A percentile compares a stretch with the other conserved stretches of the same genome.
These are phyloP conservation scores for Magnusiomyces paraingens DNA, from an alignment of 1,139 yeast species.

Conservation along the genomic window DNA sequence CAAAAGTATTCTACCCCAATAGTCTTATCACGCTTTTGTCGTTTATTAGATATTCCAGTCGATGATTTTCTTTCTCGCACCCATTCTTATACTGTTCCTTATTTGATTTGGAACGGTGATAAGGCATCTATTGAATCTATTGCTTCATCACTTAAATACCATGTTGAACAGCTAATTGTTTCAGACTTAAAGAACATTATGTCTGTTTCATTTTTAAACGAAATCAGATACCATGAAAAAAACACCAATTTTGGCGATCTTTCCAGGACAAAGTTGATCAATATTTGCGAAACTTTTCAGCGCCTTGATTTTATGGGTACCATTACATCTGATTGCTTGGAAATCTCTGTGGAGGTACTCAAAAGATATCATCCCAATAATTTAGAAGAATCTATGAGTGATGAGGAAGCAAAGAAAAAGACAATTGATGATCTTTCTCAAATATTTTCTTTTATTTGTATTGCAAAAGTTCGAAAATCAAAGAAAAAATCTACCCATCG, in stretches of 20 bases:
- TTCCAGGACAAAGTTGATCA: constrained; percentile 48
- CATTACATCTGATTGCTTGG: constrained; percentile 11
- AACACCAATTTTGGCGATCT: constrained; percentile 40
- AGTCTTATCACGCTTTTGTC: constrained; percentile 55
- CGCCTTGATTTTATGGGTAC: constrained; percentile 32
- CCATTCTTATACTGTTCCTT: constrained; percentile 69
- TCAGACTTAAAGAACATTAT: constrained; percentile 39
- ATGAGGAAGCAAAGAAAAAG: constrained; percentile 2
- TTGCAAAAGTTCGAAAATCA: constrained; percentile 4
- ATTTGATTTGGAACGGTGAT: constrained; percentile 58
- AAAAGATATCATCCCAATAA: constrained; percentile 14
- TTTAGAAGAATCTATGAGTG: not conserved
- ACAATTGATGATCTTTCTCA: not conserved
- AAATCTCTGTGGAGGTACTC: constrained; percentile 14
- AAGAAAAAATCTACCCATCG: not conserved
- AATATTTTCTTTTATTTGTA: constrained; percentile 8
- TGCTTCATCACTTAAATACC: constrained; percentile 34
- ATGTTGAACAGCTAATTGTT: constrained; percentile 26
- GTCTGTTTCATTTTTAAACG: constrained; percentile 40
- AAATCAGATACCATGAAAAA: constrained; percentile 25
- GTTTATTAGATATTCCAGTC: constrained; percentile 55
- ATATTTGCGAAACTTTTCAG: constrained; percentile 43
- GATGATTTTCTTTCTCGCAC: constrained; percentile 63
- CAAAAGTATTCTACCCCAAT: constrained; percentile 43
- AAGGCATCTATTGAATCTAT: constrained; percentile 57